Evolutionary conservation across 352 stramenopile genomes (phyloP), one percentile per base, ranked within the genome.

Genomic region (Globisporangium takayamanum): DNA sequence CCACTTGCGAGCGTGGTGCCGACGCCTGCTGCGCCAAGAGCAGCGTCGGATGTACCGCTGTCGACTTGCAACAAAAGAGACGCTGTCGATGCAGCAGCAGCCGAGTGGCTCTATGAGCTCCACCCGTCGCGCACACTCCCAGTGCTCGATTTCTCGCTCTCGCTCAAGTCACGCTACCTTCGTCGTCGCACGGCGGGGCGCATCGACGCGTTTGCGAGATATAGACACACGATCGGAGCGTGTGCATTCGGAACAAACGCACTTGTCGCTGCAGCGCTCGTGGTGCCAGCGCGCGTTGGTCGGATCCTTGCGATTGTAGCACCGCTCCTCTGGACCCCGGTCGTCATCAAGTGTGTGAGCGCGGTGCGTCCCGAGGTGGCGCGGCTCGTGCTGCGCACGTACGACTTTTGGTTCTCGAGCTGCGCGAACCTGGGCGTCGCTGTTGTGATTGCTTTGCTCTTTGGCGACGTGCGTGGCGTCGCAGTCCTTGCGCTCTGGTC

Each of bases 321-420:
- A 26, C 36, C 39, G 15, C 10, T 45, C 3, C 39, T 54, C 3
- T 53, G 41, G 26, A n/a, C 42, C 6, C 57, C 41, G 0, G 33
- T 5, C 15, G 44, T 42, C n/a, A 14, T 57, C 50, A 16, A 8
- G 5, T 25, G 12, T 18, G 6, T 33, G 1, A 16, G 5, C 8
- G 1, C 51, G 20, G n/a, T 63, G 10, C 28, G 28, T 15, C 51
- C 47, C 57, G 28, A 42, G 14, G 33, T 63, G 6, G 10, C 39
- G 18, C 4, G 2, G 1, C 11, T 56, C 48, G 48, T 62, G 4
- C 7, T 52, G 8, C 11, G 1, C 2, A 37, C 49, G 37, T 56
- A 47, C 41, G 20, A 62, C 39, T 57, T 46, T 18, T 62, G 49
- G 41, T 57, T 57, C 57, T 57, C 22, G 26, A 47, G 39, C n/a